Conservation (phyloP, 2,329 filamentous ascomycete genomes). For the Exophiala lecanii-corni region DNA sequence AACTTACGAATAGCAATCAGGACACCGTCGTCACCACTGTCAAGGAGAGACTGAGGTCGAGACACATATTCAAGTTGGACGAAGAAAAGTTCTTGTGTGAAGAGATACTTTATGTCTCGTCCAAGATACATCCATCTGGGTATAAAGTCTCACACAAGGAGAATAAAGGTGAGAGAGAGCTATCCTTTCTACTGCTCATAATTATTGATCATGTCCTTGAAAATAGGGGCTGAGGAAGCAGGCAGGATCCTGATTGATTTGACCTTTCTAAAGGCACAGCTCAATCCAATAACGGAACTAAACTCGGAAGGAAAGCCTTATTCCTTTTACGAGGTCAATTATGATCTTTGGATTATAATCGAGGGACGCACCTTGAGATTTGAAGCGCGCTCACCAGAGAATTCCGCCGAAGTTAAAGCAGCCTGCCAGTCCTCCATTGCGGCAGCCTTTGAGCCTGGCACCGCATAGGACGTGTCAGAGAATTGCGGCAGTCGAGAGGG, state of each 20-base stretch:
- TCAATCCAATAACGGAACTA: slow-evolving; percentile 14
- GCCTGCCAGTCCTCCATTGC: slow-evolving; percentile 4
- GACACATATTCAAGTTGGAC: slow-evolving; percentile 19
- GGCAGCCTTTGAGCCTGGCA: slow-evolving; percentile 7
- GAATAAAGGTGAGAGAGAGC: slow-evolving; percentile 18
- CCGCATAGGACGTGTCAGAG: no score
- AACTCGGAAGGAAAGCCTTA: slow-evolving; percentile 13
- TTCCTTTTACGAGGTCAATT: slow-evolving; percentile 19
- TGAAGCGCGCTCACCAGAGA: slow-evolving; percentile 21
- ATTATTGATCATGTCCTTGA: background rate
- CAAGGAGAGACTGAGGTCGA: slow-evolving; percentile 1
- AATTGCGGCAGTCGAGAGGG: no score
- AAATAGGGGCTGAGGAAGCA: slow-evolving; percentile 23
- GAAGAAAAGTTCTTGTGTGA: slow-evolving; percentile 6
- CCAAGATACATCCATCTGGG: slow-evolving; percentile 20
- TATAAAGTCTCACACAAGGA: slow-evolving; percentile 20
- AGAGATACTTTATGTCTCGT: slow-evolving; percentile 20
- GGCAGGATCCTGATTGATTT: slow-evolving; percentile 30
- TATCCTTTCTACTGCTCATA: background rate
- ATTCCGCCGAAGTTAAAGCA: background rate
- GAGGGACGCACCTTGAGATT: slow-evolving; percentile 28
- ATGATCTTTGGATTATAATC: slow-evolving; percentile 27
- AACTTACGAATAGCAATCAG: no score
- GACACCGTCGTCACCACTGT: no score
- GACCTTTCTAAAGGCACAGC: slow-evolving; percentile 25